Conservation (phyloP, 257 asterid species). For the Avicennia marina region DNA sequence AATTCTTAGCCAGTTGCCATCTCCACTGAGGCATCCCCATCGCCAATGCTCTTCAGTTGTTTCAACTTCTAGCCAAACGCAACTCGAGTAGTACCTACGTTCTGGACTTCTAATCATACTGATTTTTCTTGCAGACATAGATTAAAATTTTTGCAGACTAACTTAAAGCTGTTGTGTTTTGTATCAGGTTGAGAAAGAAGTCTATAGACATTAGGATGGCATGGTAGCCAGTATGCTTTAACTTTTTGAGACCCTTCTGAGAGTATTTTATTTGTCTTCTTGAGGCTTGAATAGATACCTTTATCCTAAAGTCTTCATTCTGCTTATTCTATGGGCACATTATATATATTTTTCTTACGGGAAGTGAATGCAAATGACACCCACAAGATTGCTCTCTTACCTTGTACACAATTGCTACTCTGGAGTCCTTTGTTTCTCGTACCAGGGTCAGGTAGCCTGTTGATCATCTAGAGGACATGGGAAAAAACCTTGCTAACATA, state of each 20-base stretch:
- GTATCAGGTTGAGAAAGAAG: not conserved
- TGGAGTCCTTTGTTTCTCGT: constrained; percentile 62
- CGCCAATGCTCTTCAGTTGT: too few relatives aligned
- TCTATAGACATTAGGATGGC: not conserved
- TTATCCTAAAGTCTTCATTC: not conserved
- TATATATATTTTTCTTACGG: constrained; percentile 26
- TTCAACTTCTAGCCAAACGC: too few relatives aligned
- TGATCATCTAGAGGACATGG: constrained; percentile 64
- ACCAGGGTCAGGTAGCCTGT: constrained; percentile 54
- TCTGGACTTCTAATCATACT: too few relatives aligned
- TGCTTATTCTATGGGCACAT: not conserved
- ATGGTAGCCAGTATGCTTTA: constrained; percentile 5
- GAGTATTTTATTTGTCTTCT: not conserved
- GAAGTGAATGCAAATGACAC: constrained; percentile 62
- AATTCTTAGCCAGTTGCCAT: too few relatives aligned
- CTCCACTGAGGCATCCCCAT: too few relatives aligned
- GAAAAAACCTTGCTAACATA: constrained; percentile 34
- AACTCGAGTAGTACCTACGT: not conserved
- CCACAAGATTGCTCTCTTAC: constrained; percentile 72
- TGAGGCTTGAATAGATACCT: not conserved
- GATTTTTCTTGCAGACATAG: too few relatives aligned
- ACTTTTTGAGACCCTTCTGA: not conserved
- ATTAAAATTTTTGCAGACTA: too few relatives aligned
- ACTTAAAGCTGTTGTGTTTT: too few relatives aligned
- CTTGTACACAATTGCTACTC: constrained; percentile 86